Percentiles rank a stretch among this genome's conserved stretches.
Evolutionary conservation across 2,329 filamentous ascomycete genomes (phyloP).

Genomic region (Cordyceps javanica): DNA sequence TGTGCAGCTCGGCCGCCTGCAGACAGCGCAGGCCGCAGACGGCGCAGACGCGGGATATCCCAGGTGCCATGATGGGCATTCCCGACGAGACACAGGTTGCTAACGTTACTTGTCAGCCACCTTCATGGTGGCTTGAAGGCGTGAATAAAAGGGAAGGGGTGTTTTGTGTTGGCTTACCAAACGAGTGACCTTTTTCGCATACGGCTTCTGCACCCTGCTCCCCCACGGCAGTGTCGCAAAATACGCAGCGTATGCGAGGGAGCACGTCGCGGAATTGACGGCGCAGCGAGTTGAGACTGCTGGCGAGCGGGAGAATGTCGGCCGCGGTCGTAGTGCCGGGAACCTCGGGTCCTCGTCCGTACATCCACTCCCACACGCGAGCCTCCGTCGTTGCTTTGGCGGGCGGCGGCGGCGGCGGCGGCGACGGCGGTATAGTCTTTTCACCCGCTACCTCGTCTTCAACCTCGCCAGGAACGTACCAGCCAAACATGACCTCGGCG

Average conservation of each 20-base stretch:
- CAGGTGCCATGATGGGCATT: slow-evolving; percentile 48
- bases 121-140: background rate
- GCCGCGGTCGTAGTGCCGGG: slow-evolving; percentile 24
- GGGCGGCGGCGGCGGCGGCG: background rate
- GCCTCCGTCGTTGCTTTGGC: slow-evolving; percentile 46
- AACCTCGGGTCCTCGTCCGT: slow-evolving; percentile 43
- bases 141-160: no score
- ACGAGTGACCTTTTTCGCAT: slow-evolving; percentile 35
- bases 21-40: slow-evolving; percentile 49
- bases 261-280: slow-evolving; percentile 33
- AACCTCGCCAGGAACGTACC: slow-evolving; percentile 17
- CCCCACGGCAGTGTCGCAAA: slow-evolving; percentile 35
- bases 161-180: no score
- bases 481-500: slow-evolving; percentile 33
- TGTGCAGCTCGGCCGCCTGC: slow-evolving; percentile 34
- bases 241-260: slow-evolving; percentile 37
- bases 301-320: background rate
- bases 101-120: slow-evolving; percentile 2
- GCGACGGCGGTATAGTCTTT: background rate
- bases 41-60: slow-evolving; percentile 47
- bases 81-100: slow-evolving; percentile 49
- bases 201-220: slow-evolving; percentile 28
- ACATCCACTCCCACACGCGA: slow-evolving; percentile 53
- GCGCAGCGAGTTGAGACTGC: slow-evolving; percentile 21
- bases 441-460: background rate